phyloP scores from a whole-genome alignment of 495 filamentous ascomycete genomes.

The Penicillium psychrofluorescens region DNA sequence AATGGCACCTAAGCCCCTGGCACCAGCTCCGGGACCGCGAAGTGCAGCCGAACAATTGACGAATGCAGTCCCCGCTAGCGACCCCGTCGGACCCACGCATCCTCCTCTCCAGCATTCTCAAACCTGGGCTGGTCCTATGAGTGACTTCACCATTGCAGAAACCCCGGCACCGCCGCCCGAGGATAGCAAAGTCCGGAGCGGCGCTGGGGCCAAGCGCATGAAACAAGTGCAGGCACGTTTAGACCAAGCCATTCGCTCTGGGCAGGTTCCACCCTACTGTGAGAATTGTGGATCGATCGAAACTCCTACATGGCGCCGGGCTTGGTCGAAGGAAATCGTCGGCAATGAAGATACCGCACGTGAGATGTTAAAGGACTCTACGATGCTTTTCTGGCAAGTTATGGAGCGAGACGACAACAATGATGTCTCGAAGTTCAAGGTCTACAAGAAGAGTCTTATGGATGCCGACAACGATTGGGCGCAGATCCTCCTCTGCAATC shows the following conservation, averaged over 20 bases:
- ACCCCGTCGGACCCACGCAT: conserved; percentile 42
- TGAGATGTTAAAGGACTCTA: conserved; percentile 56
- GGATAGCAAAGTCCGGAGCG: conserved; percentile 26
- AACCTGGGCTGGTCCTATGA: conserved; percentile 39
- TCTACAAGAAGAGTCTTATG: conserved; percentile 68
- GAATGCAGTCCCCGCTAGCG: conserved; percentile 47
- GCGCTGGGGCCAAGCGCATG: conserved; percentile 27
- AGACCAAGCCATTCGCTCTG: conserved; percentile 57
- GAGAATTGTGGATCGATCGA: conserved; percentile 90
- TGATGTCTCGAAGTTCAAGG: conserved; percentile 52
- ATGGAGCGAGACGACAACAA: conserved; percentile 53
- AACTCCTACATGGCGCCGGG: conserved; percentile 91
- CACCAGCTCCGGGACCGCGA: conserved; percentile 32
- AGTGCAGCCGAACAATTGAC: conserved; percentile 26
- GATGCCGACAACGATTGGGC: conserved; percentile 55
- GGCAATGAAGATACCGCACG: conserved; percentile 57
- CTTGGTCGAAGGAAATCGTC: conserved; percentile 61
- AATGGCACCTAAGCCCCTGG: conserved; percentile 31
- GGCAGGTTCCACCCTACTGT: conserved; percentile 78
- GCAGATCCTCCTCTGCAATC: conserved; percentile 79
- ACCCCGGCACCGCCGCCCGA: conserved; percentile 22
- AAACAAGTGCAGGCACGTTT: conserved; percentile 43
- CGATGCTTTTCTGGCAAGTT: conserved; percentile 57
- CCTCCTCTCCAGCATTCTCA: conserved; percentile 35
- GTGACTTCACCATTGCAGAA: conserved; percentile 29